phyloP scores from a whole-genome alignment of 257 asterid species.

The Solanum corneliomulleri region DNA sequence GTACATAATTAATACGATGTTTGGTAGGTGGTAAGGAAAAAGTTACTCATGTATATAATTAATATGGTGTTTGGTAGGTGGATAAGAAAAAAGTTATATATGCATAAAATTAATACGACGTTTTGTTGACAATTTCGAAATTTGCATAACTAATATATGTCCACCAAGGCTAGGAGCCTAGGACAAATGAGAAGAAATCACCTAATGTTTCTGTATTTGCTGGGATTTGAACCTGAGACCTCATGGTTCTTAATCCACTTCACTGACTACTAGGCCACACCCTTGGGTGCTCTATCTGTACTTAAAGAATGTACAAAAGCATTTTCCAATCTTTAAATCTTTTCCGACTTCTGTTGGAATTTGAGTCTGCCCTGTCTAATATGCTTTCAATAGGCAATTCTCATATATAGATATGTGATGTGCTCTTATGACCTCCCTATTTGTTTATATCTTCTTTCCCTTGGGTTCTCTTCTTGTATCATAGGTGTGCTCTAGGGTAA shows the following conservation, averaged over 20 bases:
- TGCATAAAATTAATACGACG: too few relatives aligned
- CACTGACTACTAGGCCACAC: background rate
- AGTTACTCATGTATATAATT: too few relatives aligned
- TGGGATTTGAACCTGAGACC: background rate
- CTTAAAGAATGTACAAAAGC: background rate
- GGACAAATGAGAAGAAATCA: background rate
- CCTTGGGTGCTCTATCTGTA: background rate
- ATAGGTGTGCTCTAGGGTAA: background rate
- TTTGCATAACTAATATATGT: too few relatives aligned
- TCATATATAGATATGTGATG: background rate
- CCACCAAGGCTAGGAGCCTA: background rate
- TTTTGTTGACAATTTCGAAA: too few relatives aligned
- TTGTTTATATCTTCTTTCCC: background rate
- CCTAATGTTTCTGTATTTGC: background rate
- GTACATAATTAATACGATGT: too few relatives aligned
- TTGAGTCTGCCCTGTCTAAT: background rate
- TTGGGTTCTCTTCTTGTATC: background rate
- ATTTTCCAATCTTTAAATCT: background rate
- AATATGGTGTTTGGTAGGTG: too few relatives aligned
- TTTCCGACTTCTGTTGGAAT: background rate
- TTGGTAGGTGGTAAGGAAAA: too few relatives aligned
- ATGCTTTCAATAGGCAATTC: background rate
- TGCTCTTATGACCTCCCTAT: background rate
- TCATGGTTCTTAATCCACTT: background rate
- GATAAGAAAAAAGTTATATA: too few relatives aligned